Evolutionary conservation across 148 eudicot species (phyloP), one percentile per base, ranked within the genome.

Genomic region (Rhododendron ferrugineum): DNA sequence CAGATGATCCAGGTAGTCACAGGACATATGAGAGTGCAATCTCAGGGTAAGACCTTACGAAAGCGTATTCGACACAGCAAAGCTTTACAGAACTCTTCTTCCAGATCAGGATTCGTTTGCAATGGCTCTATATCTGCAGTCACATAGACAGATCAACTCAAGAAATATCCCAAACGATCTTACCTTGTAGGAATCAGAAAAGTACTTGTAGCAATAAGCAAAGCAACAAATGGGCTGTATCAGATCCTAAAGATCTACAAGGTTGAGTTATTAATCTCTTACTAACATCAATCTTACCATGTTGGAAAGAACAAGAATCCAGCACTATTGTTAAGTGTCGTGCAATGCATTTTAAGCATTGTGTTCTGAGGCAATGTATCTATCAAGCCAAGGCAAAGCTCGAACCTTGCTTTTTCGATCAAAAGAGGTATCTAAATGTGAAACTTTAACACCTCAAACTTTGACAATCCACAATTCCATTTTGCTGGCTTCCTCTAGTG

Each of bases 41-140:
- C 91, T 89, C 78, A 90, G 90, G 89, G 88, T 90, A 93, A 94
- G 96, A 97, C 99, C 99, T 97, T 97, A 97, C 99, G 98, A 92
- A 97, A 97, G 90, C 98, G 99, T 88, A 95, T 89, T 82, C 99
- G 98, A 89, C 96, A 97, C 89, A 97, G 88, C 83, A 97, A 77
- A 86, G 98, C 95, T 90, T 87, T 92, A 91, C 98, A 97, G 62
- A 91, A 92, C 80, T 96, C 99, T 91, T 97, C 99, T 91, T 97
- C 99, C 80, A 95, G 88, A 80, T 94, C 91, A 64, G 90, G 91
- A 88, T 94, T 92, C 81, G 87, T 90, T 88, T 97, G 99, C 70
- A 97, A 88, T 32, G 98, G 94, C 82, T 95, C 98, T 82, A 91
- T 89, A 90, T 95, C 99, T 97, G 96, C 94, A 90, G 82, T 68